Evolutionary conservation across 805 yeast species (phyloP).

Genomic region (Yarrowia bubula): DNA sequence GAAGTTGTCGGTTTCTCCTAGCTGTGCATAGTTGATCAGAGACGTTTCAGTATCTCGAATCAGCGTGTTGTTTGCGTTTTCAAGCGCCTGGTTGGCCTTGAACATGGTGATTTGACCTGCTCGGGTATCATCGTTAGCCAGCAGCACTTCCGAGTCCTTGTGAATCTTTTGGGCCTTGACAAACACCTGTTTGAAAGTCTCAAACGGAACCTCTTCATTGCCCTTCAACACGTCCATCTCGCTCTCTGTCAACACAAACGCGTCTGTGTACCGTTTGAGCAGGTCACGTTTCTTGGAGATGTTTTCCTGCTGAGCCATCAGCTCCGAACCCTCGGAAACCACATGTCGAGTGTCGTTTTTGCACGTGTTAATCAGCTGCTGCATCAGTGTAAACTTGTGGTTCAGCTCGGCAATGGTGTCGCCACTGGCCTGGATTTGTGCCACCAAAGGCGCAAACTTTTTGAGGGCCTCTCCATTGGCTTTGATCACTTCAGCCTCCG

Average conservation of each 20-base stretch:
- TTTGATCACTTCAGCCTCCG: conserved; percentile 40
- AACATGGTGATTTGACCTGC: conserved; percentile 25
- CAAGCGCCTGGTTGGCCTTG: conserved; percentile 52
- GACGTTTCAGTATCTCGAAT: conserved; percentile 52
- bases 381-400: conserved; percentile 32
- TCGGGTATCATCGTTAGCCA: conserved; percentile 45
- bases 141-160: conserved; percentile 63
- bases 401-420: conserved; percentile 31
- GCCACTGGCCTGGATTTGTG: conserved; percentile 34
- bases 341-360: conserved; percentile 34
- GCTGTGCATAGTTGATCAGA: conserved; percentile 39
- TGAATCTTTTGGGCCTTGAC: conserved; percentile 69
- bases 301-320: conserved; percentile 33
- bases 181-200: conserved; percentile 41
- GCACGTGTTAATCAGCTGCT: conserved; percentile 31
- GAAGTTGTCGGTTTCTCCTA: conserved; percentile 30
- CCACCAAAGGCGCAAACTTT: conserved; percentile 40
- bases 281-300: conserved; percentile 34
- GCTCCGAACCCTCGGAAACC: conserved; percentile 35
- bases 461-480: conserved; percentile 37
- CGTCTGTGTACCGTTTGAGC: conserved; percentile 45
- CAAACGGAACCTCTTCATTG: conserved; percentile 43
- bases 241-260: conserved; percentile 65
- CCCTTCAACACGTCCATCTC: conserved; percentile 59
- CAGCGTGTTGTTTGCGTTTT: conserved; percentile 60